A percentile compares a stretch with the other conserved stretches of the same genome.
Evolutionary conservation across 805 yeast species (phyloP).

Genomic region (Candida silvatica): DNA sequence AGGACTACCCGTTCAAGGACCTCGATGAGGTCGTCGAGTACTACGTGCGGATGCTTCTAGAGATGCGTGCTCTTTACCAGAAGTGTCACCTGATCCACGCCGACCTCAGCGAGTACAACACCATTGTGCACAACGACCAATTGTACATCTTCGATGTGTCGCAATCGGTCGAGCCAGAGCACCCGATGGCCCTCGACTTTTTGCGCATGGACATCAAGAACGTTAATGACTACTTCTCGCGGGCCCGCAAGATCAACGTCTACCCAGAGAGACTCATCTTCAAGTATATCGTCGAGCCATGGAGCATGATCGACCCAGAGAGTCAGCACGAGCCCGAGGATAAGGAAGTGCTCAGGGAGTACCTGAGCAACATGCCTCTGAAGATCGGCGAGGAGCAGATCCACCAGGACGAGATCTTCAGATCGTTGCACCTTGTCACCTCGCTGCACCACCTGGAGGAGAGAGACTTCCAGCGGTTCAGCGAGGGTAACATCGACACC

Average conservation of each 20-base stretch:
- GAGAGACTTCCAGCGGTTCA: constrained; percentile 74
- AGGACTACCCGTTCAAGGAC: constrained; percentile 70
- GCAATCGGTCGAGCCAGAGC: constrained; percentile 96
- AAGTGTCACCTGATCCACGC: constrained; percentile 92
- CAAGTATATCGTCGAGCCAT: constrained; percentile 57
- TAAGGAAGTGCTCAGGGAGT: constrained; percentile 31
- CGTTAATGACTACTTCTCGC: constrained; percentile 77
- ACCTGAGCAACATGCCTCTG: constrained; percentile 45
- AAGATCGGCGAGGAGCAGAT: constrained; percentile 50
- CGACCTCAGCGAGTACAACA: constrained; percentile 90
- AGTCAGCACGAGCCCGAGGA: constrained; percentile 23
- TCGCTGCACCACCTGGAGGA: constrained; percentile 82
- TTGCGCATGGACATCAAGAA: constrained; percentile 96
- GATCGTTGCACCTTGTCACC: constrained; percentile 70
- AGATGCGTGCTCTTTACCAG: constrained; percentile 82
- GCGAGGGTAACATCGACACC: constrained; percentile 74
- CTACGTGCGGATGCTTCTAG: constrained; percentile 72
- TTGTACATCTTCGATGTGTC: constrained; percentile 92
- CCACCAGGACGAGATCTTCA: constrained; percentile 73
- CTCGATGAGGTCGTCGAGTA: constrained; percentile 56
- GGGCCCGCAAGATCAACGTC: constrained; percentile 62
- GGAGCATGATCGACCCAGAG: constrained; percentile 23
- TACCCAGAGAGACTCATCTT: constrained; percentile 79
- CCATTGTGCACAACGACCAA: constrained; percentile 71
- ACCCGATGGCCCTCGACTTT: constrained; percentile 93